A percentile compares a stretch with the other conserved stretches of the same genome.
Conservation (phyloP, 2,329 filamentous ascomycete species). For the Arthroderma uncinatum region DNA sequence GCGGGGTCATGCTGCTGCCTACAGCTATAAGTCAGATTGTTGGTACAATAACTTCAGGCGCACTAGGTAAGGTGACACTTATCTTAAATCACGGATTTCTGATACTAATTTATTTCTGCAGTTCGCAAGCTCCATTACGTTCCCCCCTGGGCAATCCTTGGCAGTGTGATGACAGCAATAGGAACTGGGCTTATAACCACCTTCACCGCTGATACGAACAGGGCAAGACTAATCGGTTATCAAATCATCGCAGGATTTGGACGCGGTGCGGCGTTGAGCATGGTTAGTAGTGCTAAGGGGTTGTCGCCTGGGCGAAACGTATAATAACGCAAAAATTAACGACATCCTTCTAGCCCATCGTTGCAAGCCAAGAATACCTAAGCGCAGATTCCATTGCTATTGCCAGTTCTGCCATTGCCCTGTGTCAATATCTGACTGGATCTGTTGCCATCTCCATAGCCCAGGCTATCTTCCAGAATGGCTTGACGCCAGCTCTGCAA, state of each 20-base stretch:
- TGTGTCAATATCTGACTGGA: conserved; percentile 3
- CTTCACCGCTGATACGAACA: not conserved
- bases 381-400: not conserved
- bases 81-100: not conserved
- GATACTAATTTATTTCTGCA: not conserved
- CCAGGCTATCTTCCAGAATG: conserved; percentile 3
- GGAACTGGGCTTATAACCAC: conserved; percentile 4
- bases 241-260: no score
- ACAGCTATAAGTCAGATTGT: conserved; percentile 4
- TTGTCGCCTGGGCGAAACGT: no score
- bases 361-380: conserved; percentile 2
- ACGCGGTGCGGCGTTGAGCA: no score
- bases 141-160: conserved; percentile 6
- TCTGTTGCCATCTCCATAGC: conserved; percentile 3
- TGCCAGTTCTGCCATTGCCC: not conserved
- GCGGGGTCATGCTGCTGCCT: no score
- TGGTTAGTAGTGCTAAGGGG: no score
- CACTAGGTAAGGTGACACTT: not conserved
- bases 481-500: conserved; percentile 2
- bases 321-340: no score
- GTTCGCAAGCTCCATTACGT: conserved; percentile 5
- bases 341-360: not conserved
- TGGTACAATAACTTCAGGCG: not conserved
- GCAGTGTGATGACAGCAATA: not conserved
- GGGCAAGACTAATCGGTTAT: no score